Evolutionary conservation across 257 asterid genomes (phyloP), one percentile per base, ranked within the genome.

Genomic region (Scutellaria minor): DNA sequence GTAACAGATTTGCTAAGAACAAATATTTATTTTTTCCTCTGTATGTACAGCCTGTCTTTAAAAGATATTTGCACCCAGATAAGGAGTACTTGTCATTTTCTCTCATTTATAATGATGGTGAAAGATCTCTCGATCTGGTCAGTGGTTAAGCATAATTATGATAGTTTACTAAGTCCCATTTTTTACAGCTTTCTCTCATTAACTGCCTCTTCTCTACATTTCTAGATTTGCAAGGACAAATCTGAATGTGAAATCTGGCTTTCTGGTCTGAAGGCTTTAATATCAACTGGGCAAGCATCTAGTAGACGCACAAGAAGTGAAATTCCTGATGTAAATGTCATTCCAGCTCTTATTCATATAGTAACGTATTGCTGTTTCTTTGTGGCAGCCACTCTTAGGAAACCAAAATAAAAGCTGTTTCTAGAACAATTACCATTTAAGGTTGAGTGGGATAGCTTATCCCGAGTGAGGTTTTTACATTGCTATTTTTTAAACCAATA

Each of bases 81-180:
- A 93, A 93, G 87, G 98, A 93, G 70, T 90, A 89, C 82, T 78
- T 89, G 67, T 93, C 97, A 40, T 93, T 93, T 80, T 93, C 97
- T 4, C 93, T 93, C 40, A 83, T 93, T 77, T 87, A 90, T 77
- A 85, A 85, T 76, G 80, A 83, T 78, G 97, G 97, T 1, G 98
- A 93, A 61, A 86, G 98, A 84, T 90, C 97, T 60, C 90, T 93
- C 44, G 98, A 93, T 80, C 82, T 93, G 96, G 98, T 93, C 44
- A 81, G 97, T 87, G 31, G 61, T 18, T 55, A 44, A 24, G 11
- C 12, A 9, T 44, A 31, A 66, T 54, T 18, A 8, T 68, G 68
- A 37, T 22, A 75, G 22, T 70, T 42, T 46, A 55, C 64, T 18
- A 9, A 9, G 22, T 6, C 65, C 42, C 52, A 18, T 68, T n/a